Evolutionary conservation across 129 eudicot genomes (phyloP).

Genomic region (Flaveria brownii): DNA sequence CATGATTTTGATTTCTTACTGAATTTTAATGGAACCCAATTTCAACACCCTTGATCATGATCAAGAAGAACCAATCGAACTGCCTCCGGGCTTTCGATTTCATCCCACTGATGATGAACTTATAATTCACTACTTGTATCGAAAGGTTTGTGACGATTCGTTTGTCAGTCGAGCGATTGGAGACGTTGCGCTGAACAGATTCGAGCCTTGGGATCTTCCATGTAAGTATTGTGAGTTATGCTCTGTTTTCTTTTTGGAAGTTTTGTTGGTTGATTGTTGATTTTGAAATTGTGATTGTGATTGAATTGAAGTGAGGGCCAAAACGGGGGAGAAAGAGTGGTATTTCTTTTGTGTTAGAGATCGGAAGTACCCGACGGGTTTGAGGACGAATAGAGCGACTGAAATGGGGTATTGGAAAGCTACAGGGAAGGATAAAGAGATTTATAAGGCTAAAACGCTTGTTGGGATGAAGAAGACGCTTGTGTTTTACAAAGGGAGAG

Average conservation of each 20-base stretch:
- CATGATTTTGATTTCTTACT: background rate
- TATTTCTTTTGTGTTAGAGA: constrained; percentile 83
- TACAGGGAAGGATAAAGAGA: constrained; percentile 73
- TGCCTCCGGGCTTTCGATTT: constrained; percentile 84
- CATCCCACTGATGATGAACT: constrained; percentile 86
- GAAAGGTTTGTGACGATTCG: constrained; percentile 44
- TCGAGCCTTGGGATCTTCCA: constrained; percentile 95
- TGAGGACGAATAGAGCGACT: constrained; percentile 70
- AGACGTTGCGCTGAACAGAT: constrained; percentile 74
- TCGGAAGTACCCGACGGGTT: constrained; percentile 71
- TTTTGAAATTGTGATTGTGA: background rate
- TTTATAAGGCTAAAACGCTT: constrained; percentile 44
- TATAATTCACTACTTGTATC: constrained; percentile 64
- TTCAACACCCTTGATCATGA: constrained; percentile 11
- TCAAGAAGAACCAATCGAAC: constrained; percentile 43
- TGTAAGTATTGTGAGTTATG: constrained; percentile 37
- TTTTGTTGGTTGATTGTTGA: constrained; percentile 21
- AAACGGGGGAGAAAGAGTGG: constrained; percentile 90
- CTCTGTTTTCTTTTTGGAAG: background rate
- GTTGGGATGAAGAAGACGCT: constrained; percentile 78
- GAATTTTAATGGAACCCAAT: constrained; percentile 21
- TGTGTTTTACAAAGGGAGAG: constrained; percentile 69
- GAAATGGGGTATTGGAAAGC: constrained; percentile 83
- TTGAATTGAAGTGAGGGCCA: constrained; percentile 58
- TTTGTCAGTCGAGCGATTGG: constrained; percentile 63